Conservation (phyloP, 163 green algal species). For the Scenedesmus sp. region DNA sequence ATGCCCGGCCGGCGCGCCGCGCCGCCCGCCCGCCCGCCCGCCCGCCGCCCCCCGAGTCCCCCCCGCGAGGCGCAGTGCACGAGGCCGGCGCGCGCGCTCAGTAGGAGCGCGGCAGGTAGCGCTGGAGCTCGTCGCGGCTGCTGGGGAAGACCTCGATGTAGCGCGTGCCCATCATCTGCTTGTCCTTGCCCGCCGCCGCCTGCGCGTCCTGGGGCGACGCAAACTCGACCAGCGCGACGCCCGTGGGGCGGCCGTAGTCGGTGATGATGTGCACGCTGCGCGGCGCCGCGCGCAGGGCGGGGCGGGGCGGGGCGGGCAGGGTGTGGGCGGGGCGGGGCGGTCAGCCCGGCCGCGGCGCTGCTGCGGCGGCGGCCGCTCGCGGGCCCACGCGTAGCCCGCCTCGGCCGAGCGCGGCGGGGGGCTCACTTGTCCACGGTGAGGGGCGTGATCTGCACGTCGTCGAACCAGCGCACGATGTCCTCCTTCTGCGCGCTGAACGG, state of each 20-base stretch:
- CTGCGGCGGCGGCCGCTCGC: background rate
- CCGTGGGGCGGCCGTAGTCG: constrained; percentile 71
- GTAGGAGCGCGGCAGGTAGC: constrained; percentile 46
- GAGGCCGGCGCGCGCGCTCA: too few species aligned
- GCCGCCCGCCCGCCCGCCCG: too few species aligned
- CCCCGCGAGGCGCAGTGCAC: too few species aligned
- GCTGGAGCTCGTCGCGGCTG: constrained; percentile 22
- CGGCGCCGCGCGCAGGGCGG: background rate
- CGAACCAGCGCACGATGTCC: constrained; percentile 88
- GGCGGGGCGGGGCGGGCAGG: background rate
- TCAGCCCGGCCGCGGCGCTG: background rate
- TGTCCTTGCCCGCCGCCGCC: constrained; percentile 74
- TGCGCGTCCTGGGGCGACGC: constrained; percentile 65
- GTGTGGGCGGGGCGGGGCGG: background rate
- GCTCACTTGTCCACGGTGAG: constrained; percentile 63
- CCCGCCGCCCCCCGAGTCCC: background rate
- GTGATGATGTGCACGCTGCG: constrained; percentile 71
- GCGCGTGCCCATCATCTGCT: constrained; percentile 78
- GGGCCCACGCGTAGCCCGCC: too few species aligned
- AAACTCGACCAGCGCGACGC: constrained; percentile 91
- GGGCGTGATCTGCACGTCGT: constrained; percentile 68
- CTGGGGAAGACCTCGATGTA: constrained; percentile 82
- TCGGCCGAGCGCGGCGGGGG: background rate
- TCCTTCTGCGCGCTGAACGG: constrained; percentile 82
- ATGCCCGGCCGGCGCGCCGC: too few species aligned